phyloP scores from a whole-genome alignment of 768 basidiomycete species.

The Rhodotorula diobovata region DNA sequence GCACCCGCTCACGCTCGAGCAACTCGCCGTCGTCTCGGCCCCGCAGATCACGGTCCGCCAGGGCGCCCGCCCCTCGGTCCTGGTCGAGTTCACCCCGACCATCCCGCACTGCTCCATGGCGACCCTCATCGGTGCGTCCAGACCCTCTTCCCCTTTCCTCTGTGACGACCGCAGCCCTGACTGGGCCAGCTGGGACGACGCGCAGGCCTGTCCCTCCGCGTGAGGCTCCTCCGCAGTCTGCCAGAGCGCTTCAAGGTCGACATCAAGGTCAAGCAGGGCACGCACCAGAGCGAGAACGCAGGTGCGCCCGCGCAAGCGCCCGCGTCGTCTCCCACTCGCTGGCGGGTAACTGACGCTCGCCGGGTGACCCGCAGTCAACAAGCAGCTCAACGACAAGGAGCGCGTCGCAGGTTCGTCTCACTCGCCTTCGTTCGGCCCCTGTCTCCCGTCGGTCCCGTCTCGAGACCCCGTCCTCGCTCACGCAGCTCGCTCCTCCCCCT shows the following conservation, averaged over 20 bases:
- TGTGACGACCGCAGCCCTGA: too few species aligned
- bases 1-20: conserved; percentile 84
- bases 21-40: conserved; percentile 87
- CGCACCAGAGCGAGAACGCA: conserved; percentile 88
- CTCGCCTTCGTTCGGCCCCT: too few species aligned
- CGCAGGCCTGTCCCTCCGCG: conserved; percentile 88
- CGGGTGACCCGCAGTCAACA: conserved; percentile 65
- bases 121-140: conserved; percentile 74
- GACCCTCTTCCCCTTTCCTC: not conserved
- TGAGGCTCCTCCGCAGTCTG: conserved; percentile 79
- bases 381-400: conserved; percentile 98
- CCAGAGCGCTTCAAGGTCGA: conserved; percentile 92
- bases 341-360: not conserved
- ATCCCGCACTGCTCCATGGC: conserved; percentile 96
- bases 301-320: conserved; percentile 53
- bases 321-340: not conserved
- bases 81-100: conserved; percentile 92
- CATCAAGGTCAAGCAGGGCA: conserved; percentile 85
- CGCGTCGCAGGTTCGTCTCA: conserved; percentile 61
- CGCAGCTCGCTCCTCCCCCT: too few species aligned
- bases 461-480: not conserved
- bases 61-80: conserved; percentile 59
- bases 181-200: too few species aligned
- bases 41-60: conserved; percentile 66
- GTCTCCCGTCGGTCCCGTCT: too few species aligned